Evolutionary conservation across 441 rosid species (phyloP).

Genomic region (Theobroma grandiflorum): DNA sequence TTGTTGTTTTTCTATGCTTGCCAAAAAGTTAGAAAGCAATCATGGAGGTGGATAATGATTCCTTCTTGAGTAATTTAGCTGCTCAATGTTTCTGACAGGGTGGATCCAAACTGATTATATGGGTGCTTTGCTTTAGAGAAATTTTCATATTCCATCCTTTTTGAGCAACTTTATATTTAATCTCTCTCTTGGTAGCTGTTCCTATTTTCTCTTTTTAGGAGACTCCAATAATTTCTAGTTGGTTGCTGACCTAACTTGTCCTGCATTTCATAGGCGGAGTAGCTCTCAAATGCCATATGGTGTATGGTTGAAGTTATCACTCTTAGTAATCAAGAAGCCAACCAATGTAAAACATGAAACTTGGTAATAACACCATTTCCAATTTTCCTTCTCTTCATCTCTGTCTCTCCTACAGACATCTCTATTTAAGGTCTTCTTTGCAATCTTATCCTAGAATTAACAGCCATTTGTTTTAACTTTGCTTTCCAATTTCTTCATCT

Average conservation of each 20-base stretch:
- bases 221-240: background rate
- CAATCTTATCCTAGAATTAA: background rate
- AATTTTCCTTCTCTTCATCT: background rate
- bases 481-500: background rate
- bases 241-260: constrained; percentile 18
- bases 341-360: constrained; percentile 50
- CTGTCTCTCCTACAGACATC: background rate
- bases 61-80: constrained; percentile 3
- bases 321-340: constrained; percentile 29
- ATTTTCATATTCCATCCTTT: background rate
- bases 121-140: constrained; percentile 31
- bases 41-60: background rate
- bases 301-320: constrained; percentile 41
- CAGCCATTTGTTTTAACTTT: background rate
- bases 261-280: constrained; percentile 30
- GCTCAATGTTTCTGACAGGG: background rate
- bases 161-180: background rate
- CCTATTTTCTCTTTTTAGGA: constrained; percentile 32
- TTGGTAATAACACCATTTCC: constrained; percentile 40
- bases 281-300: constrained; percentile 10
- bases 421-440: constrained; percentile 14
- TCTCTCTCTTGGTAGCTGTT: background rate
- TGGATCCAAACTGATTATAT: background rate
- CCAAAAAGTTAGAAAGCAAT: constrained; percentile 13
- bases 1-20: background rate